Evolutionary conservation across 805 yeast genomes (phyloP), one percentile per base, ranked within the genome.

Genomic region (Saturnispora zaruensis): DNA sequence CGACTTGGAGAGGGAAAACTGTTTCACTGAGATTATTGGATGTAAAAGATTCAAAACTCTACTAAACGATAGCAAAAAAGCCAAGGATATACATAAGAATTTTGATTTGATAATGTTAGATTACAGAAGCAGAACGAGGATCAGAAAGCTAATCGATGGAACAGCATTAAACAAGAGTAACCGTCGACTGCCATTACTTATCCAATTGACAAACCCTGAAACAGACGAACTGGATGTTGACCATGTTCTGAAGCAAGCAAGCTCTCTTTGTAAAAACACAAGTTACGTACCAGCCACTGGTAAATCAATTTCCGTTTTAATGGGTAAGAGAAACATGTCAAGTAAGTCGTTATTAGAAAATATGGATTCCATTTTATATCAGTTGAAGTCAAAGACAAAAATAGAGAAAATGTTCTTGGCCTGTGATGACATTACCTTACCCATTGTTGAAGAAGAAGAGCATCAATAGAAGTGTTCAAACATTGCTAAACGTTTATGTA

Each of bases 31-130:
- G 26, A 78, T 87, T 23, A 67, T 79, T 18, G 74, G 87, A 13
- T 68, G 82, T 44, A 78, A 77, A 54, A 81, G 76, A 55, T 62
- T 83, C 50, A 78, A 75, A 58, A 65, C 74, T 23, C 61, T 77
- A 20, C 63, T 74, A 8, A 60, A 62, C 16, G 75, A 72, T 53
- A 68, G 73, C 3, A 73, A 72, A 45, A 68, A 74, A 23, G 60
- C 78, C 32, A 72, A 70, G 45, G 76, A 73, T 44, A 56, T 81
- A 1, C 78, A 68, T 57, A 74, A 76, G 51, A 86, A 82, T 37
- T 80, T 74, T 60, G 95, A 87, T 58, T 57, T 82, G 25, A 71
- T 87, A 2, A 68, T 87, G 8, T 81, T 83, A 4, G 95, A 87
- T 63, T 77, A 81, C 47, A 69, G 93, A 53, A 74, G 86, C 2